These are phyloP conservation scores for Xylaria grammica DNA, from an alignment of 495 filamentous ascomycete species.

Conservation along the genomic window DNA sequence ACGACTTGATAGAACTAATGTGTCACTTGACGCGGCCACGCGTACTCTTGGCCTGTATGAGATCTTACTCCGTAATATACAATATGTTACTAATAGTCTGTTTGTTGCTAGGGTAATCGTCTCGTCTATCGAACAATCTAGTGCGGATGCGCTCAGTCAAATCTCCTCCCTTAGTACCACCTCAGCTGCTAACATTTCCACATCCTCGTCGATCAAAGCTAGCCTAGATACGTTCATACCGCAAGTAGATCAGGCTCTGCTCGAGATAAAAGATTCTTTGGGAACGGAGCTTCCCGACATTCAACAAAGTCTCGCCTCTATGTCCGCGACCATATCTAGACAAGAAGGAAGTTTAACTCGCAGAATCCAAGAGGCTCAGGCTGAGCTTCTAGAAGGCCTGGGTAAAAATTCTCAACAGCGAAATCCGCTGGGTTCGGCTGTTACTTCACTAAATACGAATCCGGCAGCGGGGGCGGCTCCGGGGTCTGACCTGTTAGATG, in stretches of 20 bases:
- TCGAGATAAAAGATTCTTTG: neutral
- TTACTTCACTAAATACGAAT: neutral
- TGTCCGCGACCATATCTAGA: neutral
- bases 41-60: conserved; percentile 6
- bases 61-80: neutral
- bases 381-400: neutral
- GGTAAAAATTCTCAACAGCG: neutral
- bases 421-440: neutral
- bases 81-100: neutral
- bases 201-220: neutral
- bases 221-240: conserved; percentile 11
- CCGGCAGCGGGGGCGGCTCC: neutral
- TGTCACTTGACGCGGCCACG: neutral
- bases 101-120: neutral
- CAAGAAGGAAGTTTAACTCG: neutral
- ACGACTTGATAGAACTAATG: conserved; percentile 12
- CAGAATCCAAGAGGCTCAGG: neutral
- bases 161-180: neutral
- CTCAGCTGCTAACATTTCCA: neutral
- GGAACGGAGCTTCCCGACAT: neutral
- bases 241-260: neutral
- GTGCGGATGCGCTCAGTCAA: neutral
- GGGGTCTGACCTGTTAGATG: neutral
- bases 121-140: conserved; percentile 11
- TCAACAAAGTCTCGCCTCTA: neutral